Evolutionary conservation across 805 yeast genomes (phyloP), one percentile per base, ranked within the genome.

Genomic region (Tetrapisispora nanseiensis): DNA sequence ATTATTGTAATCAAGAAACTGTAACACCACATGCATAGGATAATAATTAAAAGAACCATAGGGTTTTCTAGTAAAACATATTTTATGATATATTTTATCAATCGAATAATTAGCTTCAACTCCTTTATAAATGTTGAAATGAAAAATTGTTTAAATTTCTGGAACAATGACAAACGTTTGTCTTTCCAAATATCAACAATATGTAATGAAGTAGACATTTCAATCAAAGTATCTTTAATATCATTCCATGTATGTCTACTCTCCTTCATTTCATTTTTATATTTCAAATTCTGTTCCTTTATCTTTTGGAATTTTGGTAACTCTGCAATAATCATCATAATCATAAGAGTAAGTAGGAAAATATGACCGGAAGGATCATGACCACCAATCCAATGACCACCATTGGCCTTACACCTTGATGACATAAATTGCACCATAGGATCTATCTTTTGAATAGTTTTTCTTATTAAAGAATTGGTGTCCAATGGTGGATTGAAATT

Each of bases 351-450:
- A 10, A 90, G 65, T 33, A 92, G 59, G 52, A 89, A 92, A 1
- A 86, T 81, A 57, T 92, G 98, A 0, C 98, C 98, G 46, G 90
- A 81, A 5, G 97, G 95, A 65, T 92, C 98, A 57, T 86, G 95
- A 0, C 98, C 98, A 0, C 95, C 86, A 7, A 50, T 46, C 92
- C 90, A 83, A 13, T 53, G 44, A 0, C 97, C 82, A 39, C 79
- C 86, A 54, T 74, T 23, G 46, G 56, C 40, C 58, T 92, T 62
- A 58, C 92, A 74, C 1, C 58, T 50, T 1, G 67, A 58, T 0
- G 61, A 56, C n/a, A 50, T 46, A 13, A 30, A 23, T 4, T 33
- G 30, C 11, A 42, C 37, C 32, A 33, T 21, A 9, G 45, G 45
- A 16, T 37, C 46, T 16, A 23, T 12, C n/a, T 33, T 35, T 19